These are phyloP conservation scores for Melampsora americana DNA, from an alignment of 1,284 basidiomycete species.

Conservation along the genomic window DNA sequence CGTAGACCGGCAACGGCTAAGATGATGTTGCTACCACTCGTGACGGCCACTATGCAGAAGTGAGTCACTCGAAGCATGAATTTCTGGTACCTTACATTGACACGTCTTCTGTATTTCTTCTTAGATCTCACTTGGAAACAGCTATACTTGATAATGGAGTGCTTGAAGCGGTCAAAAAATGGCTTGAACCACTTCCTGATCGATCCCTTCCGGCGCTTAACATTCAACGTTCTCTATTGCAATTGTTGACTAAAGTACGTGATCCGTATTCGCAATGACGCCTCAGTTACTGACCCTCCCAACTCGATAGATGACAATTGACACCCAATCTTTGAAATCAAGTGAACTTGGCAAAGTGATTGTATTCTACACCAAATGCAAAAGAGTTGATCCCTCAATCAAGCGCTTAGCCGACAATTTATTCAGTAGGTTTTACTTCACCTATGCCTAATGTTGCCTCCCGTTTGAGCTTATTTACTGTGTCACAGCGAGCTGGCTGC, in stretches of 20 bases:
- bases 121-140: constrained; percentile 69
- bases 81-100: neutral
- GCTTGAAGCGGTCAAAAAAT: constrained; percentile 80
- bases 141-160: constrained; percentile 94
- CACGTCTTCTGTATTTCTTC: neutral
- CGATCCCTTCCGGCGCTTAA: constrained; percentile 88
- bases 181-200: constrained; percentile 93
- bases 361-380: constrained; percentile 92
- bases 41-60: constrained; percentile 93
- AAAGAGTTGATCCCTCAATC: constrained; percentile 78
- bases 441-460: neutral
- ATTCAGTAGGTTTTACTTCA: constrained; percentile 63
- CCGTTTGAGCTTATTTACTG: neutral
- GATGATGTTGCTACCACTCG: constrained; percentile 76
- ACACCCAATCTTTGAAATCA: constrained; percentile 84
- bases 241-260: constrained; percentile 66
- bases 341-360: constrained; percentile 86
- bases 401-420: constrained; percentile 77
- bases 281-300: neutral
- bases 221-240: constrained; percentile 89
- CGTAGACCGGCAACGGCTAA: constrained; percentile 84
- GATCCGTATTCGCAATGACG: neutral
- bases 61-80: constrained; percentile 57
- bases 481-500: constrained; percentile 59
- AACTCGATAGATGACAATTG: constrained; percentile 73